Evolutionary conservation across 106 monocot genomes (phyloP), one percentile per base, ranked within the genome.

Genomic region (Dioscorea alata): DNA sequence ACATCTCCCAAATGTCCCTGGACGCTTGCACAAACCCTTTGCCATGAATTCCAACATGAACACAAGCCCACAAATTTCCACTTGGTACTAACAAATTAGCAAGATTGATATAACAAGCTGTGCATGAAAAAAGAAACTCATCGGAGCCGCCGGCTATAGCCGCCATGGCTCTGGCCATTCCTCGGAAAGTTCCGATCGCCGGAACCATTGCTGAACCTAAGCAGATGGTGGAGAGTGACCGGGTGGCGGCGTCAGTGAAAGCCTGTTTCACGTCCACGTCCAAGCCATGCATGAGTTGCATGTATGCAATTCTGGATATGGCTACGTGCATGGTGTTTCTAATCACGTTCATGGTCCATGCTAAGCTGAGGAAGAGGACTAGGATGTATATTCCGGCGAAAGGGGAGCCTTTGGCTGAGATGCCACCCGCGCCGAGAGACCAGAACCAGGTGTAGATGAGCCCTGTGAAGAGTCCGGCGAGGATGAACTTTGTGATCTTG

Each of bases 261-360:
- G 79, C 79, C 23, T 75, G 64, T 6, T 14, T 15, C 0, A 74
- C 56, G 42, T 79, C 53, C 6, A 31, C 23, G 2, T 13, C 21
- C 9, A 50, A 13, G 12, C 71, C 65, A 8, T 68, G 60, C n/a
- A 60, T 31, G 23, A 93, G 61, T 12, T 66, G 59, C 23, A 61
- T 19, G 79, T 93, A 84, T 5, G 89, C 78, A 15, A 77, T 51
- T 8, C 59, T 63, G 8, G 86, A 64, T 32, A 86, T 31, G 6
- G 84, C 74, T 23, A 89, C 84, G 48, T 70, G 72, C 6, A 76
- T 59, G 4, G 50, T 13, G 62, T 86, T 86, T 64, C 83, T 71
- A 57, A 93, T 52, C 15, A 86, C 86, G 52, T 89, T 81, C 86
- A 89, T 93, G 17, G 86, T 89, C 93, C 93, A 93, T n/a, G 70